phyloP scores from a whole-genome alignment of 2,329 filamentous ascomycete species.

The Madurella mycetomatis region DNA sequence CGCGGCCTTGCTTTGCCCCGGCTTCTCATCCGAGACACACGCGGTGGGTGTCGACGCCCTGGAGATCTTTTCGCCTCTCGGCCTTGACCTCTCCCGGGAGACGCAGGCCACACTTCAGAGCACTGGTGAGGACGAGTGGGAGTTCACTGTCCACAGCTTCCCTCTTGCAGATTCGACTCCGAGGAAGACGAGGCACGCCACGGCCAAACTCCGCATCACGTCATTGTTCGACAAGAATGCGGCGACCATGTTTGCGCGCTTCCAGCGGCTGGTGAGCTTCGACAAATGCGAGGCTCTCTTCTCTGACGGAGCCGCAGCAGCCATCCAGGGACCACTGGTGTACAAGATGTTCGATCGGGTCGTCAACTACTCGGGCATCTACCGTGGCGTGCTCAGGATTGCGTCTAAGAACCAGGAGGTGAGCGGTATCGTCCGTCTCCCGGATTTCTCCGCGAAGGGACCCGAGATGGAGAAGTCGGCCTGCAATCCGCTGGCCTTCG shows the following conservation, averaged over 20 bases:
- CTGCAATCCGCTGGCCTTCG: neutral
- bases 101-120: too few species aligned
- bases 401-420: neutral
- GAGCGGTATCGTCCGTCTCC: neutral
- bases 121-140: neutral
- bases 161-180: neutral
- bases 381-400: neutral
- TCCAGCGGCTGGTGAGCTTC: too few species aligned
- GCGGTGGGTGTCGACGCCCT: neutral
- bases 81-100: neutral
- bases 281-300: neutral
- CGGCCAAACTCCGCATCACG: neutral
- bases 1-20: neutral
- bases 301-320: too few species aligned
- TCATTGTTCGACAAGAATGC: neutral
- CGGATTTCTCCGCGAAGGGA: too few species aligned
- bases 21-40: neutral
- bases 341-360: neutral
- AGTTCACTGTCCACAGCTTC: neutral
- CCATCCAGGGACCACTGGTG: neutral
- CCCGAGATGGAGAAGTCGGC: neutral
- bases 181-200: neutral
- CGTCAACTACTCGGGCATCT: neutral
- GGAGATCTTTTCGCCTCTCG: neutral
- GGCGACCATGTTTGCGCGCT: neutral